Evolutionary conservation across 2,329 filamentous ascomycete genomes (phyloP), one percentile per base, ranked within the genome.

Genomic region (Neonectria neomacrospora): DNA sequence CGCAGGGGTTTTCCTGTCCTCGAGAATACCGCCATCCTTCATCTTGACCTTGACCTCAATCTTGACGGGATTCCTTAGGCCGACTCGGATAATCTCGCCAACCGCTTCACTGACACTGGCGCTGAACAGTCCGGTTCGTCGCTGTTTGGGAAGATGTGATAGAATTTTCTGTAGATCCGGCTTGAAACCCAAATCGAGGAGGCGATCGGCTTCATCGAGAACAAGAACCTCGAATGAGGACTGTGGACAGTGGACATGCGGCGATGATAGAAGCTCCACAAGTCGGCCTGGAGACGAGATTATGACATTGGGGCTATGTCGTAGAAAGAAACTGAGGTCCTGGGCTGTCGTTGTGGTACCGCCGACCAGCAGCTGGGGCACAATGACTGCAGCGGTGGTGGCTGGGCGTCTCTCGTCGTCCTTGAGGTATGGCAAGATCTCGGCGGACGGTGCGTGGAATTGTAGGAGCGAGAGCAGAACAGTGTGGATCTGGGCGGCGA

Each of bases 71-170:
- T 99, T 98, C 39, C 96, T 87, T 68, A 98, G 81, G 20, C 96
- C 96, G 8, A 97, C 93, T 37, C 94, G 88, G 55, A 99, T 94
- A 58, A 99, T 91, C 75, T 97, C 92, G 66, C 94, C 90, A 1
- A 99, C 92, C 2, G 96, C 96, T 75, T 98, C 96, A 71, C 91
- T 96, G n/a, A 99, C 92, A 73, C 92, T 96, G 12, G 96, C 96
- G 74, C 93, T 97, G 80, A 98, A 99, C 0, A 99, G 82, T 0
- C 96, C 96, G 0, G 96, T 99, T 52, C 96, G 87, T 54, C 96
- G 86, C 77, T 99, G 96, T 75, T 99, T 99, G 0, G 96, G 96
- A 6, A 99, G 81, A 16, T 91, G 87, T 0, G 88, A 88, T 22
- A 99, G 81, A 42, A 98, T 97, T 58, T 89, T 92, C 70, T 96